Conservation (phyloP, 192 early-diverging fungal genomes). For the Coemansia sp. region DNA sequence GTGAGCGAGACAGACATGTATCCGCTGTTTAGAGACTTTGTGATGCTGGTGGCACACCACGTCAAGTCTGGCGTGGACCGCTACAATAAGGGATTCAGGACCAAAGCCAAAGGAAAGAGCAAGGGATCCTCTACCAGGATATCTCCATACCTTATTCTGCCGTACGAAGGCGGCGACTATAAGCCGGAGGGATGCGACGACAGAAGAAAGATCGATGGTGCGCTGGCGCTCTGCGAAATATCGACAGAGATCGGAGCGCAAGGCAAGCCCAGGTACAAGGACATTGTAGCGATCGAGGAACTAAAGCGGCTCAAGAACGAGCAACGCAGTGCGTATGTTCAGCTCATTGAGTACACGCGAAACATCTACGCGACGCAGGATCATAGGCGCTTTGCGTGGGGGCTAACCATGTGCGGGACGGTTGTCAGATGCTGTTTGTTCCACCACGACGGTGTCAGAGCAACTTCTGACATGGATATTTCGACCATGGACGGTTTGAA, state of each 20-base stretch:
- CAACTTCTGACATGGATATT: not conserved
- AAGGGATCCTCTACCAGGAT: not conserved
- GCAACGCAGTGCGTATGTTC: not conserved
- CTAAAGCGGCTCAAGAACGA: not conserved
- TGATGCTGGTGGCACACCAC: conserved; percentile 3
- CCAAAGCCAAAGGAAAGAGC: not conserved
- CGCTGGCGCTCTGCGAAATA: not conserved
- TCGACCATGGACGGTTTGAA: conserved; percentile 6
- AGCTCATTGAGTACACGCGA: not conserved
- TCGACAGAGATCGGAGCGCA: not conserved
- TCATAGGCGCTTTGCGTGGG: conserved; percentile 19
- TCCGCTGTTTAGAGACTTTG: not conserved
- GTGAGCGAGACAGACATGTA: not conserved
- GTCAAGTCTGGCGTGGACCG: not conserved
- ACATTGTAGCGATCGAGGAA: not conserved
- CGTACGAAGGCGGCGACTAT: not conserved
- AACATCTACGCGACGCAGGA: conserved; percentile 4
- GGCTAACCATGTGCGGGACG: conserved; percentile 2
- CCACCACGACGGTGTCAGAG: not conserved
- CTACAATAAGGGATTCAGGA: not conserved
- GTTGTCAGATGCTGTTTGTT: not conserved
- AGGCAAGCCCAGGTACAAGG: not conserved
- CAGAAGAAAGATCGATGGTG: not conserved
- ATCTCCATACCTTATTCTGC: not conserved
- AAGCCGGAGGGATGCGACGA: not conserved